Conservation (phyloP, 2,329 filamentous ascomycete genomes). For the Hymenoscyphus salicellus region DNA sequence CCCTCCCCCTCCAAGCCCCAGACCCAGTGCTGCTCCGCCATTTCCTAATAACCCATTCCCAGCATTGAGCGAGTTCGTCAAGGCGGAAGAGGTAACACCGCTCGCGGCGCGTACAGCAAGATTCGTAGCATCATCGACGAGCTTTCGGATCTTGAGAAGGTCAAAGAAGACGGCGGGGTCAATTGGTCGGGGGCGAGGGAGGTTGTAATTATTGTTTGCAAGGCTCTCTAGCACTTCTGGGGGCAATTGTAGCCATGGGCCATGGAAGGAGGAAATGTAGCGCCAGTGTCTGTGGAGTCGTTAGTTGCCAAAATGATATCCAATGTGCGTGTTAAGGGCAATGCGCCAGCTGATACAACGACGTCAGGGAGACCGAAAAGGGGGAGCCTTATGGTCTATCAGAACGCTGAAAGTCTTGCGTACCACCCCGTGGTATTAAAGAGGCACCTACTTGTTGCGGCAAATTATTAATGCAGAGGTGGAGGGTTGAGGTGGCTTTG, state of each 20-base stretch:
- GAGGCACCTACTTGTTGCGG: conserved; percentile 62
- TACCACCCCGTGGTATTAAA: neutral
- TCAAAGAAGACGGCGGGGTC: conserved; percentile 82
- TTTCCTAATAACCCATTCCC: conserved; percentile 49
- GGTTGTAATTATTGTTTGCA: conserved; percentile 75
- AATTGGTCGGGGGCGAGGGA: conserved; percentile 71
- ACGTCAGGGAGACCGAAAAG: neutral
- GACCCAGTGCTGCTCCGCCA: conserved; percentile 51
- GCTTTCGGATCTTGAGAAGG: conserved; percentile 74
- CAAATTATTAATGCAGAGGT: conserved; percentile 57
- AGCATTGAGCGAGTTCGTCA: conserved; percentile 54
- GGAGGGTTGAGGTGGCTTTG: conserved; percentile 37
- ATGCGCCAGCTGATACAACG: neutral
- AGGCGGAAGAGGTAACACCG: conserved; percentile 63
- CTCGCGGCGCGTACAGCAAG: conserved; percentile 75
- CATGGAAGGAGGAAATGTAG: conserved; percentile 80
- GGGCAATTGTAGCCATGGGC: conserved; percentile 77
- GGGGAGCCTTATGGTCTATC: neutral
- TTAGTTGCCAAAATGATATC: conserved; percentile 10
- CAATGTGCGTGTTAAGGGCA: neutral
- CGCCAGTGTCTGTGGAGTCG: conserved; percentile 66
- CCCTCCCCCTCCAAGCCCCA: conserved; percentile 54
- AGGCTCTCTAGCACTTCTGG: conserved; percentile 75
- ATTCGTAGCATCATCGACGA: conserved; percentile 76
- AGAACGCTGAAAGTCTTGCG: neutral